phyloP scores from a whole-genome alignment of 2,329 filamentous ascomycete genomes.

The Alternaria brassicicola region DNA sequence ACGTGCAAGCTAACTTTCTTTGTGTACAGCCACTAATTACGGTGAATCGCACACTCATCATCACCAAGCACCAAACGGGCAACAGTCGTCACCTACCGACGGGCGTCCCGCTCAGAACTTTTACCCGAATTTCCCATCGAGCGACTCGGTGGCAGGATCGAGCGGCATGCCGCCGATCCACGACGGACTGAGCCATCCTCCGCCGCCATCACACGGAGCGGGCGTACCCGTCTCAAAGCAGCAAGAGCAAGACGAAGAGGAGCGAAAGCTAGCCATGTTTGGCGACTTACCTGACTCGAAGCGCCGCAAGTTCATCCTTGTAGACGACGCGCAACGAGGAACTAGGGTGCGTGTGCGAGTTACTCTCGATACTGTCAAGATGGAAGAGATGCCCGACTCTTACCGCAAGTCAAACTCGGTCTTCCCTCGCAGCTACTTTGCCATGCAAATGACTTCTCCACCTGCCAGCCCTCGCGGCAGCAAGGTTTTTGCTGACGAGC shows the following conservation, averaged over 20 bases:
- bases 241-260: conserved; percentile 61
- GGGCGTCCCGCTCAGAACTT: conserved; percentile 78
- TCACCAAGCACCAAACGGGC: conserved; percentile 65
- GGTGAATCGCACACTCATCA: conserved; percentile 70
- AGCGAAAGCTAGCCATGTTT: conserved; percentile 73
- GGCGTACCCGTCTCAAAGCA: conserved; percentile 54
- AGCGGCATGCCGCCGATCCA: conserved; percentile 70
- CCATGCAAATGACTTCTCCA: conserved; percentile 88
- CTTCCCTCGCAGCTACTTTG: conserved; percentile 89
- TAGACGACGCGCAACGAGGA: conserved; percentile 80
- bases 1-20: conserved; percentile 53
- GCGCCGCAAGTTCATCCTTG: conserved; percentile 94
- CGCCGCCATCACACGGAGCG: conserved; percentile 50
- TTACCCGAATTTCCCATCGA: conserved; percentile 70
- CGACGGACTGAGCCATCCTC: conserved; percentile 59
- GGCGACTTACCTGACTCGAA: conserved; percentile 88
- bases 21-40: conserved; percentile 61
- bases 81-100: conserved; percentile 65
- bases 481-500: conserved; percentile 72
- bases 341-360: conserved; percentile 86
- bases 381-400: conserved; percentile 93
- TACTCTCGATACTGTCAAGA: conserved; percentile 90
- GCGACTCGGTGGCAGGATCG: conserved; percentile 57
- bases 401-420: conserved; percentile 91
- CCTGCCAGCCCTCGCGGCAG: conserved; percentile 76